Evolutionary conservation across 352 stramenopile genomes (phyloP).

Genomic region (Hyaloperonospora arabidopsidis): DNA sequence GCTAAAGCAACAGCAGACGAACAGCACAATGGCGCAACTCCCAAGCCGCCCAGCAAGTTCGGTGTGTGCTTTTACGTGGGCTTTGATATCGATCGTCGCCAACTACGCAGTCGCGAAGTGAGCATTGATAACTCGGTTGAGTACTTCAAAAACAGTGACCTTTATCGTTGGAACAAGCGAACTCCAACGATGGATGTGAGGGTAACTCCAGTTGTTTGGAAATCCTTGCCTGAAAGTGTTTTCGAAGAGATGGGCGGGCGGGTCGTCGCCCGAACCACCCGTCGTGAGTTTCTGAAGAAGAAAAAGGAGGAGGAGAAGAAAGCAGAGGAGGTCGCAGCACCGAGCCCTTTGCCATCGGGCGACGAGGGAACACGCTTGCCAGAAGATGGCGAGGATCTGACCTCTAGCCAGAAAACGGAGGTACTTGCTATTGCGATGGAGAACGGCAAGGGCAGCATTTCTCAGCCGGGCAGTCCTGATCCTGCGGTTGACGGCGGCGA

Average conservation of each 20-base stretch:
- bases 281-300: constrained; percentile 76
- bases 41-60: constrained; percentile 42
- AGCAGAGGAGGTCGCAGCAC: constrained; percentile 32
- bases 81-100: constrained; percentile 77
- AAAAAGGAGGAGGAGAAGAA: constrained; percentile 84
- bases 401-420: constrained; percentile 28
- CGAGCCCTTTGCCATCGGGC: constrained; percentile 29
- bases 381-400: constrained; percentile 51
- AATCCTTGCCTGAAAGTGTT: constrained; percentile 72
- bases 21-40: constrained; percentile 11
- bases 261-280: constrained; percentile 39
- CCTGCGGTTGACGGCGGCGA: constrained; percentile 35
- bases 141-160: constrained; percentile 85
- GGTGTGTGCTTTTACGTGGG: constrained; percentile 80
- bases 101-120: constrained; percentile 70
- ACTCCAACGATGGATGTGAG: constrained; percentile 80
- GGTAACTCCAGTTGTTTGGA: constrained; percentile 82
- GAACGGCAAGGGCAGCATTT: constrained; percentile 36
- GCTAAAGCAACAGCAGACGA: constrained; percentile 16
- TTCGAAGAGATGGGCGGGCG: constrained; percentile 84
- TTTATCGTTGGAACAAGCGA: constrained; percentile 87
- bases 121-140: constrained; percentile 82
- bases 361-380: constrained; percentile 60
- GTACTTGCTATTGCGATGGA: constrained; percentile 20
- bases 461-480: constrained; percentile 35